phyloP scores from a whole-genome alignment of 1,139 yeast genomes.

The Suzukiozyma palmioleophila region DNA sequence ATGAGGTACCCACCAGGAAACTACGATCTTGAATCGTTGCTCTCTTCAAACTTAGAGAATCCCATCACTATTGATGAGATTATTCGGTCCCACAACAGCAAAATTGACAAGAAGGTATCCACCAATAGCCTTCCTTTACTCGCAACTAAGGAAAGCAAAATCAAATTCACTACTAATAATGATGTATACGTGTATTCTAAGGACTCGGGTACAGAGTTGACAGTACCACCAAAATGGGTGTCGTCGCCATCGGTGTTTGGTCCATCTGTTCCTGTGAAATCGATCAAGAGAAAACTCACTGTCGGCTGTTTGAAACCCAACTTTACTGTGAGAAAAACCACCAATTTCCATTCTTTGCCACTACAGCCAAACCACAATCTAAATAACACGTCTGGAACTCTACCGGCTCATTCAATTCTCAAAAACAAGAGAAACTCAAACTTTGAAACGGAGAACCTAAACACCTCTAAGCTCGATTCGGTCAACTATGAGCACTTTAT shows the following conservation, averaged over 20 bases:
- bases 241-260: background rate
- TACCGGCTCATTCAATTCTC: constrained; percentile 16
- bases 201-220: background rate
- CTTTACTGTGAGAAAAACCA: background rate
- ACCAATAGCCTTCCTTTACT: too few relatives aligned
- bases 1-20: background rate
- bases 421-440: constrained; percentile 19
- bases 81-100: background rate
- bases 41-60: background rate
- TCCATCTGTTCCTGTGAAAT: background rate
- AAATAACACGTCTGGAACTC: background rate
- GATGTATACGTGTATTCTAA: constrained; percentile 1
- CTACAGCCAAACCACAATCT: constrained; percentile 3
- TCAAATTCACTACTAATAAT: background rate
- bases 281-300: constrained; percentile 5
- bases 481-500: constrained; percentile 16
- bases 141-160: background rate
- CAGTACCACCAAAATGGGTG: background rate
- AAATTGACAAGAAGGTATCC: too few relatives aligned
- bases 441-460: constrained; percentile 16
- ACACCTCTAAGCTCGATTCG: constrained; percentile 14
- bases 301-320: constrained; percentile 5
- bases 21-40: background rate
- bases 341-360: constrained; percentile 3
- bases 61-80: background rate